Conservation (phyloP, 345 rosid species). For the Hibiscus trionum region DNA sequence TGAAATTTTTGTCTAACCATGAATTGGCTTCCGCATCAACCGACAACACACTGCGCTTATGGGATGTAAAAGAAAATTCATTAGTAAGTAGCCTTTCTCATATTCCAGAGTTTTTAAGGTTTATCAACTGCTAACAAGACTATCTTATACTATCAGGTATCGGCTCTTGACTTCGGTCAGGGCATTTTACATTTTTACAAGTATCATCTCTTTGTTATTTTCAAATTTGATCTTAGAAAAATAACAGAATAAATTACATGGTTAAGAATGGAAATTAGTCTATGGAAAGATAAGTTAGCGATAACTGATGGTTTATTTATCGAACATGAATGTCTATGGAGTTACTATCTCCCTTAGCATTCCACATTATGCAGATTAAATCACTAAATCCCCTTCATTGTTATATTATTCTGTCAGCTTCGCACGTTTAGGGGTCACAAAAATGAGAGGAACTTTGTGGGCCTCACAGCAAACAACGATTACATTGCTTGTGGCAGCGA, state of each 20-base stretch:
- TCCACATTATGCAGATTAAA: background rate
- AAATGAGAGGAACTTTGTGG: slow-evolving; percentile 57
- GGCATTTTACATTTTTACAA: background rate
- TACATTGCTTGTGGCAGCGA: slow-evolving; percentile 68
- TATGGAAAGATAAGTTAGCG: too few relatives aligned
- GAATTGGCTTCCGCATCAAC: slow-evolving; percentile 49
- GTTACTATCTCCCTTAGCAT: too few relatives aligned
- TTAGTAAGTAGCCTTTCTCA: slow-evolving; percentile 29
- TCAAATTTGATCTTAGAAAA: background rate
- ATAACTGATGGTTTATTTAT: too few relatives aligned
- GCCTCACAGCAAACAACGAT: slow-evolving; percentile 44
- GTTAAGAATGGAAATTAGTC: too few relatives aligned
- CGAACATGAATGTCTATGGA: too few relatives aligned
- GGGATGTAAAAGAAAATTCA: slow-evolving; percentile 55
- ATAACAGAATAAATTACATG: background rate
- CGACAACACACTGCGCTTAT: slow-evolving; percentile 27
- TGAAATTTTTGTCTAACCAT: slow-evolving; percentile 50
- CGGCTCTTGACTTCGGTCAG: background rate
- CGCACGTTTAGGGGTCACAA: slow-evolving; percentile 50
- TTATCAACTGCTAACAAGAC: slow-evolving; percentile 38
- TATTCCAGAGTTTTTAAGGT: background rate
- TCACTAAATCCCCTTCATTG: background rate
- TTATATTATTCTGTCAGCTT: slow-evolving; percentile 26
- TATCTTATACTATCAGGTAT: background rate
- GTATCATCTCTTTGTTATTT: too few relatives aligned